Percentiles rank a stretch among this genome's conserved stretches.
phyloP scores from a whole-genome alignment of 2,329 filamentous ascomycete genomes.

The Blastomyces emzantsi region DNA sequence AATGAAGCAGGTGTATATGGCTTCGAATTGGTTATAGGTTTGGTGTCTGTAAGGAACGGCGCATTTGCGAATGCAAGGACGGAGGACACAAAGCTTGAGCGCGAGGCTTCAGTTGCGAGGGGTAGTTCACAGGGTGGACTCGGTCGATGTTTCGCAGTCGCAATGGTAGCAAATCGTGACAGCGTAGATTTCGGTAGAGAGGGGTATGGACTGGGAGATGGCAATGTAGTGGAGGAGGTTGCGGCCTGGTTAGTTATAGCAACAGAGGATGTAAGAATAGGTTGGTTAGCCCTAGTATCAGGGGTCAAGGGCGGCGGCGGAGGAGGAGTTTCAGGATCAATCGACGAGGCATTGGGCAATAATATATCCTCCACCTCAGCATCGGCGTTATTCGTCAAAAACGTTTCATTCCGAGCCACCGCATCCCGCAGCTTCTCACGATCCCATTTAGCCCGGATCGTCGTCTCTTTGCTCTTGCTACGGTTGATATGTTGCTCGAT shows the following conservation, averaged over 20 bases:
- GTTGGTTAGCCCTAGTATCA: not conserved
- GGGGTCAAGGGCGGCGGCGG: not conserved
- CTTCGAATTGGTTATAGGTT: not conserved
- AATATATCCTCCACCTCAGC: not conserved
- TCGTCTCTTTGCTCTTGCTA: slow-evolving; percentile 8
- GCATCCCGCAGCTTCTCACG: slow-evolving; percentile 6
- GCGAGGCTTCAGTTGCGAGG: not conserved
- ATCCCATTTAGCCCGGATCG: not conserved
- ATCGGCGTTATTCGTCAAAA: not conserved
- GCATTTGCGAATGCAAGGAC: slow-evolving; percentile 7
- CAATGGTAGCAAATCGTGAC: slow-evolving; percentile 1
- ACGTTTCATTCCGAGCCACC: not conserved
- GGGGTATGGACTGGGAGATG: not conserved
- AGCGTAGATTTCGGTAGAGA: not conserved
- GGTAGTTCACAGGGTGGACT: not conserved
- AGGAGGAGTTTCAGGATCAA: slow-evolving; percentile 1
- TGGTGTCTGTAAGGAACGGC: not conserved
- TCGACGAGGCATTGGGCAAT: slow-evolving; percentile 1
- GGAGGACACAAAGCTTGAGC: not conserved
- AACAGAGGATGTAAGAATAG: not conserved
- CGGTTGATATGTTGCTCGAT: slow-evolving; percentile 19
- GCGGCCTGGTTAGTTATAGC: not conserved
- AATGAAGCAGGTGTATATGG: slow-evolving; percentile 1
- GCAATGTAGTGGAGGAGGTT: slow-evolving; percentile 1
- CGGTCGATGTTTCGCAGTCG: not conserved